Percentiles rank a stretch among this genome's conserved stretches.
phyloP scores from a whole-genome alignment of 257 asterid genomes.

The Paulownia fortunei region DNA sequence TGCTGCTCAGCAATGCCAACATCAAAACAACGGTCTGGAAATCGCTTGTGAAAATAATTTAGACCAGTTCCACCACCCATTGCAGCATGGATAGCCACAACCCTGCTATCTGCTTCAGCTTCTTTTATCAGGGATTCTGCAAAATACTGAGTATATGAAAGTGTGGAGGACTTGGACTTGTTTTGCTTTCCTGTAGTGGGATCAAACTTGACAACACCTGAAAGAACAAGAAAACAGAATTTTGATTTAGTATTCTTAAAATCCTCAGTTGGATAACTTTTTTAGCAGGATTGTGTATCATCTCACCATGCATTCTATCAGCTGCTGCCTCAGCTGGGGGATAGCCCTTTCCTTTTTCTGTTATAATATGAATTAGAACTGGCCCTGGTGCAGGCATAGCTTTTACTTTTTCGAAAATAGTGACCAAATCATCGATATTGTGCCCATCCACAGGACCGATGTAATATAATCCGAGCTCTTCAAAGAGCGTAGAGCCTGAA shows the following conservation, averaged over 20 bases:
- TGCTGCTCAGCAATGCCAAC: conserved; percentile 93
- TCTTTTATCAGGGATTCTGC: conserved; percentile 82
- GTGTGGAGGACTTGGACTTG: conserved; percentile 58
- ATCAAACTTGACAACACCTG: conserved; percentile 86
- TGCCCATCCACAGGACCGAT: conserved; percentile 90
- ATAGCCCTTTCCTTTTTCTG: conserved; percentile 83
- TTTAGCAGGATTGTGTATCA: neutral
- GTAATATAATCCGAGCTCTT: conserved; percentile 82
- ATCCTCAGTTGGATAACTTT: neutral
- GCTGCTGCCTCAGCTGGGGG: conserved; percentile 81
- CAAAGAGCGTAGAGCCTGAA: conserved; percentile 73
- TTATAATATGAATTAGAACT: conserved; percentile 72
- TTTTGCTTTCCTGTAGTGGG: conserved; percentile 73
- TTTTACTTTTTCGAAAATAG: conserved; percentile 66
- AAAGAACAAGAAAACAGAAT: conserved; percentile 9
- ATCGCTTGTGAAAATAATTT: conserved; percentile 65
- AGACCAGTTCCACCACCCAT: conserved; percentile 94
- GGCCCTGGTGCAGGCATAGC: conserved; percentile 82
- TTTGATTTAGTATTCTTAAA: neutral
- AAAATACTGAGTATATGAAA: conserved; percentile 72
- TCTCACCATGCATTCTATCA: conserved; percentile 80
- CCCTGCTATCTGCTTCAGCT: conserved; percentile 63
- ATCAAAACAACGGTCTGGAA: conserved; percentile 76
- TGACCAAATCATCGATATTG: conserved; percentile 58
- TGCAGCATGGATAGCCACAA: conserved; percentile 84